A percentile compares a stretch with the other conserved stretches of the same genome.
These are phyloP conservation scores for Chalaropsis thielavioides DNA, from an alignment of 2,329 filamentous ascomycete species.

Conservation along the genomic window DNA sequence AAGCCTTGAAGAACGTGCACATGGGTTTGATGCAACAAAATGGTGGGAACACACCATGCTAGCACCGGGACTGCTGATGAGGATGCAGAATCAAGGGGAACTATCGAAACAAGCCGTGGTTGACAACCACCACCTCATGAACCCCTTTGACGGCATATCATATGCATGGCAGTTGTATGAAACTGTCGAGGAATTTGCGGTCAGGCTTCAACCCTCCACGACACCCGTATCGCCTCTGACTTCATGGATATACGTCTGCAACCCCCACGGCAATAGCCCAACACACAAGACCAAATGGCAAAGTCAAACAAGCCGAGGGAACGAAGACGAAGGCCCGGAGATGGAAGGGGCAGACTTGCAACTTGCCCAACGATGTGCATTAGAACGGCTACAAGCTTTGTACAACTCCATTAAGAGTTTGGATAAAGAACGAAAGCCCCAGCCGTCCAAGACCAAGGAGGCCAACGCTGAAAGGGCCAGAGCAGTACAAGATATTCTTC, in stretches of 20 bases:
- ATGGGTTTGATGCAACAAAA: slow-evolving; percentile 34
- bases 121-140: slow-evolving; percentile 31
- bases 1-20: slow-evolving; percentile 35
- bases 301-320: slow-evolving; percentile 29
- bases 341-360: slow-evolving; percentile 32
- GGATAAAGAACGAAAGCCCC: slow-evolving; percentile 25
- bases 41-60: slow-evolving; percentile 33
- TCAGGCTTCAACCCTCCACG: slow-evolving; percentile 51
- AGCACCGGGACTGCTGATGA: slow-evolving; percentile 5
- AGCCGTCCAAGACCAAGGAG: slow-evolving; percentile 29
- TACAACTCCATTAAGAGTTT: slow-evolving; percentile 36
- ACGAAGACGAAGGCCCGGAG: slow-evolving; percentile 36
- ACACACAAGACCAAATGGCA: slow-evolving; percentile 24
- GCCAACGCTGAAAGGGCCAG: slow-evolving; percentile 37
- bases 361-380: slow-evolving; percentile 39
- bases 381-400: slow-evolving; percentile 34
- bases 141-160: slow-evolving; percentile 40
- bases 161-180: slow-evolving; percentile 51
- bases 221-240: slow-evolving; percentile 33
- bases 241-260: slow-evolving; percentile 61
- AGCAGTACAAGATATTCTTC: slow-evolving; percentile 41
- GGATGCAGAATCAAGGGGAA: slow-evolving; percentile 1
- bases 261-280: slow-evolving; percentile 37
- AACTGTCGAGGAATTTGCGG: slow-evolving; percentile 48
- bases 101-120: neutral